These are phyloP conservation scores for Trichoderma sp. DNA, from an alignment of 2,329 filamentous ascomycete species.

Conservation along the genomic window DNA sequence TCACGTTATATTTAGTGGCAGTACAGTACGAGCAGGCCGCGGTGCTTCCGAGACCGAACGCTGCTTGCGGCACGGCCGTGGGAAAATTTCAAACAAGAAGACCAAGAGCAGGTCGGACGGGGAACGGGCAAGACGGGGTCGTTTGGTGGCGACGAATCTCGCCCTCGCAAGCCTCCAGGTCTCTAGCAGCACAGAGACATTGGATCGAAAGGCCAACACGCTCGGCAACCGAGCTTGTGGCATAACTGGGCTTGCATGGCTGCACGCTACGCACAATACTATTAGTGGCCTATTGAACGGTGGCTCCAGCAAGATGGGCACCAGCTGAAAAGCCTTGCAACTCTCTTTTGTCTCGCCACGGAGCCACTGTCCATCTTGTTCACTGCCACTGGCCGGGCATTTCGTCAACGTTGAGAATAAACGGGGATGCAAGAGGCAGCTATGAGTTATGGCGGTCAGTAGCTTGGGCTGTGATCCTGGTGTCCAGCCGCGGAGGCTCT, in stretches of 20 bases:
- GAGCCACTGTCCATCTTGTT: not conserved
- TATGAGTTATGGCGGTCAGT: conserved; percentile 7
- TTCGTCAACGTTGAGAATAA: not conserved
- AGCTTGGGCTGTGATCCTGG: not conserved
- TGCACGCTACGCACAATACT: conserved; percentile 2
- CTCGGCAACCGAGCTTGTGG: not conserved
- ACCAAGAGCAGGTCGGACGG: not conserved
- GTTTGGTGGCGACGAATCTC: not conserved
- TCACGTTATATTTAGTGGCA: not conserved
- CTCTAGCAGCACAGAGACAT: not conserved
- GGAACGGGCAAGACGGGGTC: not conserved
- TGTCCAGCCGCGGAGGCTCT: not conserved
- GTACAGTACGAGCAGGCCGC: not conserved
- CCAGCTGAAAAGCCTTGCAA: conserved; percentile 8
- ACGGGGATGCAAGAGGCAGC: not conserved
- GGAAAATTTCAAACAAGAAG: not conserved
- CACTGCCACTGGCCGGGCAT: not conserved
- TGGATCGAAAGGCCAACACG: not conserved
- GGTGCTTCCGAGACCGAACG: not conserved
- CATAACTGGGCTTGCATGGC: not conserved
- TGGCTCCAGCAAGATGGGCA: not conserved
- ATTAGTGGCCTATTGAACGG: conserved; percentile 1
- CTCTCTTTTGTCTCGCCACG: not conserved
- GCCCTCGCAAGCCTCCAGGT: not conserved
- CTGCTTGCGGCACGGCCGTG: not conserved